Conservation (phyloP, 495 filamentous ascomycete species). For the Pyronema omphalodes region DNA sequence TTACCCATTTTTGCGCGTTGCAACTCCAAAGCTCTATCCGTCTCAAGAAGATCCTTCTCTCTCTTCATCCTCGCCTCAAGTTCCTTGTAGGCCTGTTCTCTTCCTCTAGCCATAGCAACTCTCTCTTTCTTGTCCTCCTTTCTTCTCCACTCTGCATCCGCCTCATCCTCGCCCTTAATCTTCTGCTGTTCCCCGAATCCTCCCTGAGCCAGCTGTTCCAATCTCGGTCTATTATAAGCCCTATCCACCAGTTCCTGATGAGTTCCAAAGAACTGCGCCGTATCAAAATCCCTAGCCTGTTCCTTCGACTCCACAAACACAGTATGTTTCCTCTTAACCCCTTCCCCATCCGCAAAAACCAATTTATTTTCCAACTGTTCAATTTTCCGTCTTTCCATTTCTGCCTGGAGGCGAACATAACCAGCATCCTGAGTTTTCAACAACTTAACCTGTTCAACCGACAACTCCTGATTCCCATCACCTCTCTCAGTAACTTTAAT, state of each 20-base stretch:
- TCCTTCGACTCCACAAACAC: conserved; percentile 27
- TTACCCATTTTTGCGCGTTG: conserved; percentile 69
- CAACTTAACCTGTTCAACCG: conserved; percentile 55
- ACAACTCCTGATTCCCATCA: conserved; percentile 27
- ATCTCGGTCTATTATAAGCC: conserved; percentile 21
- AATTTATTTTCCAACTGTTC: conserved; percentile 21
- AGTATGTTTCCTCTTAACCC: conserved; percentile 4
- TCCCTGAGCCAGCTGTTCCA: conserved; percentile 13
- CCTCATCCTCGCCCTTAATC: conserved; percentile 7
- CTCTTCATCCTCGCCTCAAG: conserved; percentile 49
- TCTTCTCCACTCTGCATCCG: conserved; percentile 19
- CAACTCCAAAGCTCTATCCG: conserved; percentile 59
- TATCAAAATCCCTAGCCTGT: conserved; percentile 28
- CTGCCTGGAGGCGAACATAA: conserved; percentile 55
- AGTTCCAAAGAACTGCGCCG: conserved; percentile 25
- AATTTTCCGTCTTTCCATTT: conserved; percentile 39
- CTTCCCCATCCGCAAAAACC: neutral
- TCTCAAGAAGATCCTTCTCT: conserved; percentile 47
- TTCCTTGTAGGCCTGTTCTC: conserved; percentile 33
- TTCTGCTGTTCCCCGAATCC: conserved; percentile 5
- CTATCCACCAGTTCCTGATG: conserved; percentile 21
- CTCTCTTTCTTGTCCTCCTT: conserved; percentile 33
- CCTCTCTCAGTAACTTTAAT: conserved; percentile 37
- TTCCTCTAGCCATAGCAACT: conserved; percentile 31
- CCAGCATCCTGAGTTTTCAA: conserved; percentile 93